Evolutionary conservation across 1,139 yeast species (phyloP), one percentile per base, ranked within the genome.

Genomic region (Geotrichum europaeum): DNA sequence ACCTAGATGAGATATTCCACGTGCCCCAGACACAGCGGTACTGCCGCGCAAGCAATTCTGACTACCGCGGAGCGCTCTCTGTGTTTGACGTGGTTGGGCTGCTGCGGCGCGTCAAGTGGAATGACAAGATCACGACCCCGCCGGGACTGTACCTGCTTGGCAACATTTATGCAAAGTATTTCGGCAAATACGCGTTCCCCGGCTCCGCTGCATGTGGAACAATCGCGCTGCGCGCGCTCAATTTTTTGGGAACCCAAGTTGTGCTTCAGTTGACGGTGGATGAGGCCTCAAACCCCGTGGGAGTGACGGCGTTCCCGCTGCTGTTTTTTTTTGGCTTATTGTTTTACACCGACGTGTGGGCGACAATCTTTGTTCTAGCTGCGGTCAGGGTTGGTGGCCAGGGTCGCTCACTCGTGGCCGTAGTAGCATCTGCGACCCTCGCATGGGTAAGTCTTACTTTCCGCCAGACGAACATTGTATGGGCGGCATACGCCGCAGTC

Each of bases 321-420:
- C 69, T 92, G 60, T 79, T 85, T 51, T 80, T 91, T 10, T 94
- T 85, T 72, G 85, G 87, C 67, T 84, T 85, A 56, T 75, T 94
- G 55, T 95, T 85, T 73, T 95, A 94, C 74, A 94, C 99, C 0
- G 99, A 94, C 72, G 86, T 91, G 1, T 91, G 97, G 97, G 84
- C 97, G 0, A 83, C 95, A 0, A 79, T 88, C 0, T 75, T 89
- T 52, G 81, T 92, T 9, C 65, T 89, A 57, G 79, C 75, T 49
- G 80, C 81, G 40, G 78, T 78, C 70, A 78, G 75, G 30, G 71
- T 76, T 49, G 83, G 2, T 72, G 62, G 20, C 4, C 24, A 34
- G 53, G 51, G 55, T 36, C 28, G 53, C 43, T 25, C 55, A 51
- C 28, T 22, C 43, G 36, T 50, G 36, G 18, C 56, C 22, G 20